These are phyloP conservation scores for Naganishia albida DNA, from an alignment of 1,284 basidiomycete genomes.

Conservation along the genomic window DNA sequence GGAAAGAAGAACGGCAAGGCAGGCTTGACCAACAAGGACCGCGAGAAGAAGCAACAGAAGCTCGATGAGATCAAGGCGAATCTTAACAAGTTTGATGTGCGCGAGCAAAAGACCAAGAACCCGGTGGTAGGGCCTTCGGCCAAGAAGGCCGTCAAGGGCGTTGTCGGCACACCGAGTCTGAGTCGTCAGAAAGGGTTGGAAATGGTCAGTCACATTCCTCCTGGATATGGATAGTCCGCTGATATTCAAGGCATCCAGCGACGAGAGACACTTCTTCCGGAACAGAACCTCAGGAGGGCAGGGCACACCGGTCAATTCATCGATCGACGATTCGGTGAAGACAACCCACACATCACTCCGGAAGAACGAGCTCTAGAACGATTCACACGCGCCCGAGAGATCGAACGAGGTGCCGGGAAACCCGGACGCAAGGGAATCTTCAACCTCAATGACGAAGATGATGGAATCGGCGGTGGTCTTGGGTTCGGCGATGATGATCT, in stretches of 20 bases:
- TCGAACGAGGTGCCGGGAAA: constrained; percentile 55
- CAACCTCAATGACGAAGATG: constrained; percentile 75
- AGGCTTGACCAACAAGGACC: constrained; percentile 67
- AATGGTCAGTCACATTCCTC: constrained; percentile 62
- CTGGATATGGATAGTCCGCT: background rate
- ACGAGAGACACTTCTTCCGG: constrained; percentile 82
- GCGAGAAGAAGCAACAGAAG: constrained; percentile 73
- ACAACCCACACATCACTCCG: constrained; percentile 81
- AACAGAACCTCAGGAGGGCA: constrained; percentile 69
- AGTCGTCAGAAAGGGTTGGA: constrained; percentile 88
- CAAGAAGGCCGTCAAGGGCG: constrained; percentile 65
- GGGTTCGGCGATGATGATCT: constrained; percentile 60
- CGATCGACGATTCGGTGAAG: constrained; percentile 95
- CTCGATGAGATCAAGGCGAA: constrained; percentile 79
- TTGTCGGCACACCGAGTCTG: constrained; percentile 76
- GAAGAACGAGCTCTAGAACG: constrained; percentile 98
- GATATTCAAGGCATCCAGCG: constrained; percentile 59
- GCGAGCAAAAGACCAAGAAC: constrained; percentile 87
- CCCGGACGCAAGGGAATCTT: constrained; percentile 74
- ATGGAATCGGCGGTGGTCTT: constrained; percentile 46
- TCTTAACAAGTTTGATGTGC: constrained; percentile 91
- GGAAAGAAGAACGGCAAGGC: constrained; percentile 64
- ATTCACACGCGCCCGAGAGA: constrained; percentile 85
- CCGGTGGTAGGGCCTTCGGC: constrained; percentile 79
- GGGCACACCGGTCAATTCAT: constrained; percentile 82